Base-by-base conservation (phyloP, 1,139 yeast genomes). In the Taphrina confusa region DNA sequence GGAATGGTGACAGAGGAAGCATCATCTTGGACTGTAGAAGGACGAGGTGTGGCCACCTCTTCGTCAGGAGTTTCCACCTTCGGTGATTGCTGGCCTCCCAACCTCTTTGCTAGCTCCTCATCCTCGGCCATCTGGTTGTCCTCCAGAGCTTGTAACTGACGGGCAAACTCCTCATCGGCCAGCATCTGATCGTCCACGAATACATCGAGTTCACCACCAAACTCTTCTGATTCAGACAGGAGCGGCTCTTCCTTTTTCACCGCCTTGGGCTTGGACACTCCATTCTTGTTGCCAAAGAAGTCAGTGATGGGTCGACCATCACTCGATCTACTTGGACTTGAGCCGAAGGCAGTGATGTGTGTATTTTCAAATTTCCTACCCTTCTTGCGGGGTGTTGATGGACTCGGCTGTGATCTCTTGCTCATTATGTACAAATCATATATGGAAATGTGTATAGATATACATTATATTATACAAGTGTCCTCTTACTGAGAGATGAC, bases 141-240 rank as follows among this genome's bases (percentile, higher is more conserved):
- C 36, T 54, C 58, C 11, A 57, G 54, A 18, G 63, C 64, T 51
- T 65, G 67, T 5, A 65, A 36, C 25, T 42, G 52, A 18, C 66
- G 52, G 5, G 67, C 67, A n/a, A 60, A 22, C 28, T 39, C 61
- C 47, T 65, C 67, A 37, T 65, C 67, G 1, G 52, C 54, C 23
- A 47, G 52, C 40, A 47, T 20, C 31, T 47, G 52, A 18, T 47
- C 52, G 4, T 45, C 50, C 12, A 25, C 47, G n/a, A 37, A n/a
- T 14, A 9, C 9, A 9, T 22, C 33, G 9, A 25, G 2, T 2
- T 20, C 20, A 9, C 16, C 47, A 6, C 31, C 30, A 25, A 27
- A 25, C 3, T 9, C 5, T 11, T 42, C 47, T 12, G 47, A 23
- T 16, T 36, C 40, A 16, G 42, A 25, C 42, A 37, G 42, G 8